phyloP scores from a whole-genome alignment of 768 basidiomycete species.

The Dioszegia aurantiaca region DNA sequence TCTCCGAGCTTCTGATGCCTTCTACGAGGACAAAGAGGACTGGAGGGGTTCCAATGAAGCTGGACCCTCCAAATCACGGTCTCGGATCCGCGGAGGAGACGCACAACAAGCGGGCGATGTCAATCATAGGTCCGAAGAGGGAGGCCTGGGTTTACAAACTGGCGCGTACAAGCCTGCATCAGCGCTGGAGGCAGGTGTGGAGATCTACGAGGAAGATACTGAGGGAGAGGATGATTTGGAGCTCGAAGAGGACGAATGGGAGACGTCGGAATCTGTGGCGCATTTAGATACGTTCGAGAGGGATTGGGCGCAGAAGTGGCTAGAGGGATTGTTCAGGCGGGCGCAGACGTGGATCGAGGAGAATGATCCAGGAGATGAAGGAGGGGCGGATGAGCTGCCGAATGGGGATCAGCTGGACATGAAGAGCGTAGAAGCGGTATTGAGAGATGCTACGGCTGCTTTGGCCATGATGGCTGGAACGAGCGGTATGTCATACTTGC shows the following conservation, averaged over 20 bases:
- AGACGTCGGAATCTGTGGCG: constrained; percentile 8
- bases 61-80: background rate
- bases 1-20: constrained; percentile 19
- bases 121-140: background rate
- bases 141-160: background rate
- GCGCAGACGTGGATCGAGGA: constrained; percentile 46
- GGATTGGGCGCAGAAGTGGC: constrained; percentile 51
- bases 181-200: no score
- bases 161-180: background rate
- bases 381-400: constrained; percentile 7
- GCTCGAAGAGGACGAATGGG: constrained; percentile 11
- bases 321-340: constrained; percentile 41
- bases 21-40: constrained; percentile 17
- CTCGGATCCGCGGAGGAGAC: no score
- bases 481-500: constrained; percentile 40
- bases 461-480: constrained; percentile 51
- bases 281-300: constrained; percentile 49
- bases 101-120: no score
- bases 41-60: background rate
- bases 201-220: constrained; percentile 11
- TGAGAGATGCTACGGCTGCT: constrained; percentile 46
- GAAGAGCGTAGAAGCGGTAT: constrained; percentile 35
- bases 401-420: constrained; percentile 7
- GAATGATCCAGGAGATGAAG: constrained; percentile 23
- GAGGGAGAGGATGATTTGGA: constrained; percentile 12